Evolutionary conservation across 2,329 filamentous ascomycete species (phyloP), one percentile per base, ranked within the genome.

Genomic region (Ophiostoma tasmaniense): DNA sequence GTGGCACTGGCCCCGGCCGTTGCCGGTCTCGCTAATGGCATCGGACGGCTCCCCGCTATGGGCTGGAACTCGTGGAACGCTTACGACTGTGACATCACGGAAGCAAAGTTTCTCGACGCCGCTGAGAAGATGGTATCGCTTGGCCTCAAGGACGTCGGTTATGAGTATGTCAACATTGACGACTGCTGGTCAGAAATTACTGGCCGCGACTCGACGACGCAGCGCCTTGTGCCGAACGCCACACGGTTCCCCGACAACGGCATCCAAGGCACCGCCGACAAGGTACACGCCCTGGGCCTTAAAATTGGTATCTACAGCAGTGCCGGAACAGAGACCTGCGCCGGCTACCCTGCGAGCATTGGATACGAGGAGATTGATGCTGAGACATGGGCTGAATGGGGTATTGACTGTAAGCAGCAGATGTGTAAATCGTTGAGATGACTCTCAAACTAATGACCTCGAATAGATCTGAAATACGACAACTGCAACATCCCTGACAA

Each of bases 301-400:
- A 89, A 89, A 74, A 77, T 88, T 11, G 87, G 87, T 0, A 87
- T 90, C 69, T 90, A 90, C 73, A 83, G 83, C 72, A 83, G 82
- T 74, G 84, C 83, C 0, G 84, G 75, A 25, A 67, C 64, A 2
- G 42, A 64, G 3, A 86, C 84, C 1, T 88, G 86, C 73, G 86
- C 81, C 0, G 81, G 82, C 4, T 88, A 87, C 73, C 82, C 84
- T 14, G 87, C 82, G 0, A 85, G 82, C 67, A 74, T 87, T 11
- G 86, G 83, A 1, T 81, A 83, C 72, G 87, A 90, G 72, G 75
- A 79, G 1, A 76, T 85, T 20, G 87, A 89, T 75, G 87, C 86
- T 1, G 76, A 81, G 59, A 83, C 84, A 0, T 88, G 85, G 74
- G 83, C 84, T 1, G 78, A 80, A 22, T 88, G 85, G 85, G 84